Evolutionary conservation across 1,284 basidiomycete species (phyloP), one percentile per base, ranked within the genome.

Genomic region (Exsudoporus floridanus): DNA sequence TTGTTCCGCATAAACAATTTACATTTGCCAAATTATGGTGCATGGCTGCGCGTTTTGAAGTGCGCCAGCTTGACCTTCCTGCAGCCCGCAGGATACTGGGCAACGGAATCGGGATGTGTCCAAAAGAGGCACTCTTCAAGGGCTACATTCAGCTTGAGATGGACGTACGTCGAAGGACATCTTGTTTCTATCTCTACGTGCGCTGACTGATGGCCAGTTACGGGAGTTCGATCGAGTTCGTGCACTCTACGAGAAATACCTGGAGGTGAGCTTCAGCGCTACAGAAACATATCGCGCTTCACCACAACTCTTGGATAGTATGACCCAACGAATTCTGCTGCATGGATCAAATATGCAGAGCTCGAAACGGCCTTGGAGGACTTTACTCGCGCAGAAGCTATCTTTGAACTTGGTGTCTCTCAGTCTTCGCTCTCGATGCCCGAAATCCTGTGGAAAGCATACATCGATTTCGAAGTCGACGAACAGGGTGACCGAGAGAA

Each of bases 261-360:
- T 98, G 42, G 92, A 94, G 74, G 91, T 89, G 67, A 49, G 78
- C 65, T 35, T 8, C 27, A 47, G 41, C 7, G 18, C 21, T 37
- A 19, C 34, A 21, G 49, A 37, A 19, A 19, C 8, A 8, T 36
- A 31, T 30, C 10, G 7, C 5, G 4, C 18, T 35, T 67, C 16
- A 63, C 31, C 14, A 25, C 3, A 33, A 21, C 12, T 43, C 21
- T 40, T 25, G 8, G 34, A 4, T 54, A 94, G 88, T 93, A 83
- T 66, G 94, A 98, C 70, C 81, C 94, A 0, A 86, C 91, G 19
- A 92, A 96, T 70, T 90, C 92, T 10, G 80, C 88, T 1, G 92
- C 93, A 0, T 99, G 97, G 97, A 97, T 99, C 71, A 91, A 92
- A 70, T 99, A 90, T 71, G 94, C 96, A 12, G 94, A 98, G 68